Base-by-base conservation (phyloP, 164 flowering plant genomes). In the Aristolochia contorta region DNA sequence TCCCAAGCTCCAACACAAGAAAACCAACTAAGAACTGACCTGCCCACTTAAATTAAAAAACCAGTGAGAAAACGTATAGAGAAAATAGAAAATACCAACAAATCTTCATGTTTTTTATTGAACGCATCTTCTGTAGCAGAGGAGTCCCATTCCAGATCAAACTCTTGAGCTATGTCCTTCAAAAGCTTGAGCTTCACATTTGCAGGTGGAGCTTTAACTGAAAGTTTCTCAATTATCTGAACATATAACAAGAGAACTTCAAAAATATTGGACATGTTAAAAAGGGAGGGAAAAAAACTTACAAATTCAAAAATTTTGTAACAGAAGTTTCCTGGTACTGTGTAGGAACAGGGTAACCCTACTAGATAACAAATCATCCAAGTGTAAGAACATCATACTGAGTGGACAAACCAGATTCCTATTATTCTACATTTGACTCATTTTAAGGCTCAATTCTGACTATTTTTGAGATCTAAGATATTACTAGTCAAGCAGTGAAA, bases 151-250 rank as follows among this genome's bases (percentile, higher is more conserved):
- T 74, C 67, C 61, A 91, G 54, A 64, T 75, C 75, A 76, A 78
- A 71, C 66, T 90, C 92, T 45, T 57, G 59, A 12, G 97, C 90
- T 68, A 91, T 88, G 62, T 80, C 89, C 74, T 81, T 84, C 76
- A 93, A 70, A 23, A 80, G 68, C 54, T 74, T 79, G 47, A 94
- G 91, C 78, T 69, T 94, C 47, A 61, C 65, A 55, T 80, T 83
- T 15, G 69, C 74, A 27, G 89, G 67, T 60, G 99, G 99, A 68
- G 93, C 81, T 71, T 71, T 77, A 54, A 83, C 82, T 16, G 93
- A 88, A 53, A 94, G 95, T 62, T 85, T 94, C 71, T 94, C 97
- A 70, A 94, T 84, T 57, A 94, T 79, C 97, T 94, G 79, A 56
- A 63, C 16, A 69, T 19, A 46, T 14, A 30, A 37, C 16, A 20